Conservation (phyloP, 1,284 basidiomycete genomes). For the Tausonia pullulans region DNA sequence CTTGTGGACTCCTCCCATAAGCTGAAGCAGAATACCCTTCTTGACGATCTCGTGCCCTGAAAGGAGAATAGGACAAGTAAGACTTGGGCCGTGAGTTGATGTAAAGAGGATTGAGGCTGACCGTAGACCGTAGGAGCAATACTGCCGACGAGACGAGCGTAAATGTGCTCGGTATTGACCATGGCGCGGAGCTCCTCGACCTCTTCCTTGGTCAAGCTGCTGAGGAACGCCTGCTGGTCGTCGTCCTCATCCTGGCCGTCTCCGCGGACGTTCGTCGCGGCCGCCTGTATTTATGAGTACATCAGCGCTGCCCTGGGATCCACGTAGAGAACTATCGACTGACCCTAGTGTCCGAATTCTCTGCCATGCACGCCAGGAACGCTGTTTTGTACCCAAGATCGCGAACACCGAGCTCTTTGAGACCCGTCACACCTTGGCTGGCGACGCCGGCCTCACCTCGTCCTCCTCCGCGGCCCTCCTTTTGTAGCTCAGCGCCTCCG, state of each 20-base stretch:
- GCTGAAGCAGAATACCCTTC: conserved; percentile 91
- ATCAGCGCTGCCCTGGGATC: background rate
- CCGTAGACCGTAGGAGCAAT: conserved; percentile 97
- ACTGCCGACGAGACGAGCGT: conserved; percentile 80
- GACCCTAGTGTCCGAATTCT: conserved; percentile 74
- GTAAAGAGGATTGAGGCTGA: conserved; percentile 18
- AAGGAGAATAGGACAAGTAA: background rate
- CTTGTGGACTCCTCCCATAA: conserved; percentile 99
- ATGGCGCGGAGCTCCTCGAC: conserved; percentile 88
- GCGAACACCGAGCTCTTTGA: conserved; percentile 88
- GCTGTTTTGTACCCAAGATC: conserved; percentile 98
- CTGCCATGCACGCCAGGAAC: conserved; percentile 95
- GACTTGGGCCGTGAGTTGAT: background rate
- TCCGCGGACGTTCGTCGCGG: conserved; percentile 67
- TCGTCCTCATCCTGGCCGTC: conserved; percentile 70
- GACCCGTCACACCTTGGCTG: conserved; percentile 78
- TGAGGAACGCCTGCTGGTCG: conserved; percentile 64
- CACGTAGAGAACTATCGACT: no score
- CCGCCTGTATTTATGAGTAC: conserved; percentile 41
- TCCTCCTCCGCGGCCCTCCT: conserved; percentile 56
- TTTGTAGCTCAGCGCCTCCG: conserved; percentile 83
- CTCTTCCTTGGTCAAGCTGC: conserved; percentile 83
- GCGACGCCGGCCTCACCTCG: conserved; percentile 57
- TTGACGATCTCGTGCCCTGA: conserved; percentile 88
- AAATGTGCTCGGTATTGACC: conserved; percentile 89